Conservation (phyloP, 345 rosid genomes). For the Lepidium africanum region DNA sequence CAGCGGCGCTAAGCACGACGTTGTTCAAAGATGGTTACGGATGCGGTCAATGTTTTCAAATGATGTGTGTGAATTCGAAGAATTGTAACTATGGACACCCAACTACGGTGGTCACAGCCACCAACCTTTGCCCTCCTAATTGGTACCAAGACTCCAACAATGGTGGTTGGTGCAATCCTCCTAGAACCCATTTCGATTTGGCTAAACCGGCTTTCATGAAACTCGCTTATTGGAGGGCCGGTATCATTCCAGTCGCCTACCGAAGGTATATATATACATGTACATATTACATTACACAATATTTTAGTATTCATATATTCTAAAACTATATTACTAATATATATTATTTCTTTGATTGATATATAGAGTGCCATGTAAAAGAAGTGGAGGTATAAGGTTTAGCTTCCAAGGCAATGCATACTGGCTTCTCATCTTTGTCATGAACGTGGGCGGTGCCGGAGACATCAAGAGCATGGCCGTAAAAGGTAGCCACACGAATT, state of each 20-base stretch:
- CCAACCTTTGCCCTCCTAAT: slow-evolving; percentile 78
- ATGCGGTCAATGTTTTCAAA: slow-evolving; percentile 78
- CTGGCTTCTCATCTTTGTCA: slow-evolving; percentile 47
- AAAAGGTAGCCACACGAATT: slow-evolving; percentile 66
- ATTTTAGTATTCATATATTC: too few relatives aligned
- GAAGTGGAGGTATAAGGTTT: slow-evolving; percentile 67
- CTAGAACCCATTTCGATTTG: slow-evolving; percentile 64
- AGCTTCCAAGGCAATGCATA: slow-evolving; percentile 56
- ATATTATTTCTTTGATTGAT: background rate
- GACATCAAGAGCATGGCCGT: slow-evolving; percentile 51
- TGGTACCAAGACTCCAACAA: slow-evolving; percentile 37
- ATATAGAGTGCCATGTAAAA: slow-evolving; percentile 62
- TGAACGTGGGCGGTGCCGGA: slow-evolving; percentile 73
- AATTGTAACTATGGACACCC: slow-evolving; percentile 51
- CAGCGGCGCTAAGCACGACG: slow-evolving; percentile 72
- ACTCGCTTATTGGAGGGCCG: slow-evolving; percentile 50
- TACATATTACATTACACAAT: background rate
- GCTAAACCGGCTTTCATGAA: slow-evolving; percentile 50
- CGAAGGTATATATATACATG: slow-evolving; percentile 37
- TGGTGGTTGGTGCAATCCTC: slow-evolving; percentile 81
- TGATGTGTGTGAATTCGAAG: slow-evolving; percentile 44
- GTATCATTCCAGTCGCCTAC: slow-evolving; percentile 54
- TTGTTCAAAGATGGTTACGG: slow-evolving; percentile 73
- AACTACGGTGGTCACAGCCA: slow-evolving; percentile 56
- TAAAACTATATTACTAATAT: background rate